These are phyloP conservation scores for Scleroderma bovista DNA, from an alignment of 768 basidiomycete species.

Conservation along the genomic window DNA sequence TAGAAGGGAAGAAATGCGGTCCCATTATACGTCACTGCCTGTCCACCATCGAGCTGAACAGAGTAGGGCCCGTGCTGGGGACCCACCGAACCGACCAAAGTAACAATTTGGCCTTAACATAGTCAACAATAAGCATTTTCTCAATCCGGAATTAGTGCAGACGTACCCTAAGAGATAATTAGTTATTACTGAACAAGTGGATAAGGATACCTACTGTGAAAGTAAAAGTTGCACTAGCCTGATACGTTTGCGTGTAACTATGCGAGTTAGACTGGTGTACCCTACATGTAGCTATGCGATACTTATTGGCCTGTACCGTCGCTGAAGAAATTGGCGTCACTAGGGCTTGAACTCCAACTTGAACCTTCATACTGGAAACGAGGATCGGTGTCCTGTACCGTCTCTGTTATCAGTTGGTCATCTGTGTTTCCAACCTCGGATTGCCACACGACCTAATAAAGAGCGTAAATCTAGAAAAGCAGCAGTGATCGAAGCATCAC, in stretches of 20 bases:
- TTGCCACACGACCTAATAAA: conserved; percentile 21
- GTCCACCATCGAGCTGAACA: conserved; percentile 31
- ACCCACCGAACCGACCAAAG: conserved; percentile 39
- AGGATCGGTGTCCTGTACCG: conserved; percentile 31
- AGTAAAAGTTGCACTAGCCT: conserved; percentile 31
- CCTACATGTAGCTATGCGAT: neutral
- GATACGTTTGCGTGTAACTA: conserved; percentile 31
- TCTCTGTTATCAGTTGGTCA: conserved; percentile 14
- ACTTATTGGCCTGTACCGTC: conserved; percentile 40
- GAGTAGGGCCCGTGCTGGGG: conserved; percentile 31
- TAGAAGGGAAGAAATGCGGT: conserved; percentile 14
- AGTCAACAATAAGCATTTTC: neutral
- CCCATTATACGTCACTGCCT: conserved; percentile 5
- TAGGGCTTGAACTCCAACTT: conserved; percentile 31
- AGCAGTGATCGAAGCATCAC: neutral
- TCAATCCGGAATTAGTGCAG: neutral
- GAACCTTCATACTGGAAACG: conserved; percentile 33
- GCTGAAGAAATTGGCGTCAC: conserved; percentile 31
- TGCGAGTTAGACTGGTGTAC: conserved; percentile 1
- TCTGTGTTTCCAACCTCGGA: conserved; percentile 17
- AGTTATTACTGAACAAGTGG: neutral
- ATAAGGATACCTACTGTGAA: conserved; percentile 32
- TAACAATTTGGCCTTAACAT: conserved; percentile 39
- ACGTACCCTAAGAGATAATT: conserved; percentile 19
- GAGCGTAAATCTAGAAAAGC: neutral